Conservation (phyloP, 768 basidiomycete genomes). For the Tylopilus sp. region DNA sequence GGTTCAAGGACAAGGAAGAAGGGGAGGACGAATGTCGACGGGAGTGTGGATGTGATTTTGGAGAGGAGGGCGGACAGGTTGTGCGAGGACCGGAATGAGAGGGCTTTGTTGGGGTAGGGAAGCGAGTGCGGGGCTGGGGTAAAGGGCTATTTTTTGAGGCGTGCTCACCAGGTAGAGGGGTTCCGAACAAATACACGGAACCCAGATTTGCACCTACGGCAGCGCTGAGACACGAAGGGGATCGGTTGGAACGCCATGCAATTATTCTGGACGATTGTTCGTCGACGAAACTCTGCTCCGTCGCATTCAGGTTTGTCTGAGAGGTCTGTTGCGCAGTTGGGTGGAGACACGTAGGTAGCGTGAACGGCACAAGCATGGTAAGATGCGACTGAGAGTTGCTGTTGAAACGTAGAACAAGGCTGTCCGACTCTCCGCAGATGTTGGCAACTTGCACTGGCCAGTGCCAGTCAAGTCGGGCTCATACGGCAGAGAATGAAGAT, state of each 20-base stretch:
- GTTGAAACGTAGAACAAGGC: neutral
- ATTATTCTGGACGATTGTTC: conserved; percentile 16
- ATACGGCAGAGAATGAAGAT: neutral
- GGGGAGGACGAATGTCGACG: conserved; percentile 36
- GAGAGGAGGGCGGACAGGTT: conserved; percentile 21
- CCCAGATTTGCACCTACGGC: conserved; percentile 23
- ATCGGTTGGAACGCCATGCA: conserved; percentile 14
- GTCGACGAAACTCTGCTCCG: conserved; percentile 25
- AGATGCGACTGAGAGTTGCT: no score
- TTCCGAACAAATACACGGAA: conserved; percentile 29
- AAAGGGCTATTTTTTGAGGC: conserved; percentile 1
- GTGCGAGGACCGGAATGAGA: conserved; percentile 7
- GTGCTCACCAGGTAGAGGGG: conserved; percentile 22
- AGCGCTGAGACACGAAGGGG: conserved; percentile 11
- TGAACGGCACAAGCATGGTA: conserved; percentile 27
- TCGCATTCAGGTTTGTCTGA: conserved; percentile 9
- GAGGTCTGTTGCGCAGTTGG: conserved; percentile 3
- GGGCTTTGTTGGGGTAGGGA: conserved; percentile 2
- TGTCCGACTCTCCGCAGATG: neutral
- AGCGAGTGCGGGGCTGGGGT: conserved; percentile 13
- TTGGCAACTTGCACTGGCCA: conserved; percentile 6
- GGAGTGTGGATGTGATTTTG: conserved; percentile 18
- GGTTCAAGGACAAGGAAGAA: conserved; percentile 34
- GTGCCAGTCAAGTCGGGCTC: conserved; percentile 1
- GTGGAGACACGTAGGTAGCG: conserved; percentile 18